Percentiles rank a stretch among this genome's conserved stretches.
These are phyloP conservation scores for Phialophora expanda DNA, from an alignment of 2,329 filamentous ascomycete species.

Conservation along the genomic window DNA sequence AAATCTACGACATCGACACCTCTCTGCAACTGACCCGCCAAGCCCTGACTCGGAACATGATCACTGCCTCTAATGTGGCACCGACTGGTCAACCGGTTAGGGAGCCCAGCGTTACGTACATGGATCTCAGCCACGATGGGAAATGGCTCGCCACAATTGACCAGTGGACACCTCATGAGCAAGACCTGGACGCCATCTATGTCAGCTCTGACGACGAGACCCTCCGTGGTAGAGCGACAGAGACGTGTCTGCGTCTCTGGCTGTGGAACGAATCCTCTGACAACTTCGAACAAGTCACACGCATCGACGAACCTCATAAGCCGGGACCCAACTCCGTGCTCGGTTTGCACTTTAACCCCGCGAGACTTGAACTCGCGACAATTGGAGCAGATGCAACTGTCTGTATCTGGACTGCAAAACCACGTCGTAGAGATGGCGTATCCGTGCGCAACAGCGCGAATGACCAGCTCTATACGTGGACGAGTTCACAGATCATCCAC, in stretches of 20 bases:
- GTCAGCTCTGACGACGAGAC: slow-evolving; percentile 22
- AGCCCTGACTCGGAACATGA: slow-evolving; percentile 84
- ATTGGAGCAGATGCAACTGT: slow-evolving; percentile 80
- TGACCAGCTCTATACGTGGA: slow-evolving; percentile 73
- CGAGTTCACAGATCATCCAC: slow-evolving; percentile 61
- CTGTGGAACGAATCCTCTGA: slow-evolving; percentile 60
- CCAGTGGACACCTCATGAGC: slow-evolving; percentile 78
- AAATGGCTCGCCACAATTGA: slow-evolving; percentile 91
- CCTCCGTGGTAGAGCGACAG: slow-evolving; percentile 45
- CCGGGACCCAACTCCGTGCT: slow-evolving; percentile 66
- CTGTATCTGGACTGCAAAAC: slow-evolving; percentile 79
- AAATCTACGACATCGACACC: slow-evolving; percentile 83
- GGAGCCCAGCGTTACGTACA: slow-evolving; percentile 76
- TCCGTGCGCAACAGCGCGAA: slow-evolving; percentile 55
- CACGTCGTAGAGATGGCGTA: slow-evolving; percentile 68
- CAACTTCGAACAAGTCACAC: slow-evolving; percentile 75
- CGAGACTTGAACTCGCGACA: slow-evolving; percentile 75
- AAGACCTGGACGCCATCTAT: slow-evolving; percentile 68
- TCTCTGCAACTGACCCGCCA: slow-evolving; percentile 82
- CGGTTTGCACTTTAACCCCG: slow-evolving; percentile 73
- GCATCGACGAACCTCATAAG: slow-evolving; percentile 82
- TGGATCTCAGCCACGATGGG: slow-evolving; percentile 79
- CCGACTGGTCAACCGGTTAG: slow-evolving; percentile 72
- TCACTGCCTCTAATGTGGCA: slow-evolving; percentile 77
- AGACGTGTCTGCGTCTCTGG: slow-evolving; percentile 93